Evolutionary conservation across 129 eudicot species (phyloP).

Genomic region (Centella asiatica): DNA sequence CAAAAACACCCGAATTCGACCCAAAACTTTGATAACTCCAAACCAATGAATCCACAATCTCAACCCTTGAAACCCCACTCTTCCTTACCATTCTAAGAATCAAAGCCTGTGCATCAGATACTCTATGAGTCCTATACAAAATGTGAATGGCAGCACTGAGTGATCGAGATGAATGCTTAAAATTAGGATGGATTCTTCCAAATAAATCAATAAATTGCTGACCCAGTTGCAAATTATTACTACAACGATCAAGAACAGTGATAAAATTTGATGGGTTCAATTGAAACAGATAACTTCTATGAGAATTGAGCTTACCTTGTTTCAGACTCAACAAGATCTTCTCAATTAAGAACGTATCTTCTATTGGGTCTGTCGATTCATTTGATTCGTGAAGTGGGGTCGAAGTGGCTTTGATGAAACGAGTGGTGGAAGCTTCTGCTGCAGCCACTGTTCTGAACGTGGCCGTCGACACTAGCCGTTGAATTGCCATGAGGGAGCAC

Average conservation of each 20-base stretch:
- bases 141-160: conserved; percentile 46
- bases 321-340: conserved; percentile 44
- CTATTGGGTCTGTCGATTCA: neutral
- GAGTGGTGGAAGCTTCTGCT: conserved; percentile 2
- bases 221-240: conserved; percentile 37
- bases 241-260: conserved; percentile 38
- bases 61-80: conserved; percentile 43
- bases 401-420: conserved; percentile 7
- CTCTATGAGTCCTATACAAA: conserved; percentile 32
- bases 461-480: conserved; percentile 15
- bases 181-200: conserved; percentile 35
- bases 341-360: conserved; percentile 36
- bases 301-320: conserved; percentile 36
- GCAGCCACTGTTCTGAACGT: conserved; percentile 10
- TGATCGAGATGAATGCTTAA: conserved; percentile 45
- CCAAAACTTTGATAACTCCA: conserved; percentile 24
- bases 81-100: conserved; percentile 56
- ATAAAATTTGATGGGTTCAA: conserved; percentile 38
- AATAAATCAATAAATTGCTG: conserved; percentile 40
- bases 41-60: conserved; percentile 50
- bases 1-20: conserved; percentile 47
- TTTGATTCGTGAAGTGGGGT: conserved; percentile 1
- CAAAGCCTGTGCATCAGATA: conserved; percentile 58
- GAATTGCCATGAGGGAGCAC: conserved; percentile 13
- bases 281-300: conserved; percentile 22